Percentiles rank a stretch among this genome's conserved stretches.
Evolutionary conservation across 192 early-diverging fungal genomes (phyloP).

Genomic region (Phlyctochytrium arcticum): DNA sequence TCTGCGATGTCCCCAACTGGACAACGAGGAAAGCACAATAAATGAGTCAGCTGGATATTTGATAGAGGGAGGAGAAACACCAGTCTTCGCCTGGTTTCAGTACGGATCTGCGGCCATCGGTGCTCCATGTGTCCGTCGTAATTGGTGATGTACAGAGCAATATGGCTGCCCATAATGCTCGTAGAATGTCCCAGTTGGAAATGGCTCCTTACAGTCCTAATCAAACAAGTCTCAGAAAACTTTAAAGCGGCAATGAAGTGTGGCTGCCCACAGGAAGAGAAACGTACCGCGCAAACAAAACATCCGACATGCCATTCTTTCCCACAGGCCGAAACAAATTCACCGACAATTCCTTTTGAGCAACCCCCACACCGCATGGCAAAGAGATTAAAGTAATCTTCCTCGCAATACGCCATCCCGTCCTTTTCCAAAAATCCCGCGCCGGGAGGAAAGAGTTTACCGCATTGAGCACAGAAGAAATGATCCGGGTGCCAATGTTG

Average conservation of each 20-base stretch:
- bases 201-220: conserved; percentile 34
- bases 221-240: background rate
- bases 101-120: too few species aligned
- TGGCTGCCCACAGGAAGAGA: background rate
- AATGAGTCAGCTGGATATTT: too few species aligned
- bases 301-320: conserved; percentile 37
- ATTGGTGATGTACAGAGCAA: conserved; percentile 32
- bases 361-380: conserved; percentile 36
- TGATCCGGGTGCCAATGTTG: conserved; percentile 37
- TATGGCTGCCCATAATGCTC: conserved; percentile 36
- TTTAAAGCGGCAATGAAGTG: background rate
- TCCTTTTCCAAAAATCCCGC: conserved; percentile 29
- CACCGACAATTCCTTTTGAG: conserved; percentile 28
- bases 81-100: too few species aligned
- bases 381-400: conserved; percentile 35
- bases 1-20: too few species aligned
- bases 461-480: conserved; percentile 43
- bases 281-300: conserved; percentile 36
- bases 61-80: too few species aligned
- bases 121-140: conserved; percentile 19
- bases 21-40: too few species aligned
- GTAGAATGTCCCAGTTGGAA: conserved; percentile 35
- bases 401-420: conserved; percentile 35
- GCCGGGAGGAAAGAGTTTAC: conserved; percentile 28
- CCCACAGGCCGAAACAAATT: conserved; percentile 40